Evolutionary conservation across 139 green algal genomes (phyloP), one percentile per base, ranked within the genome.

Genomic region (Coelastrella sp.): DNA sequence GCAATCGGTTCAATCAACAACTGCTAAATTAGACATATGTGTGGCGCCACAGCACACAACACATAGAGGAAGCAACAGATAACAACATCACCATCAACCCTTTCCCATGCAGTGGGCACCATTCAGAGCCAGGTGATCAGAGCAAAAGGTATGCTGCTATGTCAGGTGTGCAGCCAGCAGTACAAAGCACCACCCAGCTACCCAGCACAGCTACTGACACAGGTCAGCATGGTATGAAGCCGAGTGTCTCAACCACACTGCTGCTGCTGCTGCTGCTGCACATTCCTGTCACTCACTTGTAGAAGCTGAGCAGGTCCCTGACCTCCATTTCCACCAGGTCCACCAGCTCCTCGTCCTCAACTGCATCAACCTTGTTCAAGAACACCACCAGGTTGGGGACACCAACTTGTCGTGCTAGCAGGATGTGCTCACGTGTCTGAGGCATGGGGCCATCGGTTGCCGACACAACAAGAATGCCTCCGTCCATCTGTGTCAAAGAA

Each of bases 311-410:
- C 89, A 99, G 96, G 87, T 99, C 98, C 0, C 98, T 90, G 56
- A 99, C 93, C 94, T 99, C 98, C 97, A 99, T 99, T 94, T 99
- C 98, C 73, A 99, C 98, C 68, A 99, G 95, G 82, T 99, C 98
- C 22, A 99, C 91, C 63, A 99, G 93, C 94, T 99, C 98, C 92
- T 99, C 94, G 90, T 99, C 98, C 82, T 99, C 96, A 83, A 99
- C 98, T 61, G 94, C 93, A 90, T 99, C 98, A 58, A 97, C 95
- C 95, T 99, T 99, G 95, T 99, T 99, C 60, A 99, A 91, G 92
- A 99, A 99, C 87, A 97, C 97, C 70, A 99, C 98, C 25, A 99
- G 95, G 68, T 94, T 96, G 20, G 98, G 98, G 82, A 99, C 98
- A 73, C 98, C 98, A 24, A 99, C 98, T 96, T 99, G 94, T 24